Percentiles rank a stretch among this genome's conserved stretches.
Evolutionary conservation across 2,329 filamentous ascomycete species (phyloP).

Genomic region (Uncinocarpus reesii): DNA sequence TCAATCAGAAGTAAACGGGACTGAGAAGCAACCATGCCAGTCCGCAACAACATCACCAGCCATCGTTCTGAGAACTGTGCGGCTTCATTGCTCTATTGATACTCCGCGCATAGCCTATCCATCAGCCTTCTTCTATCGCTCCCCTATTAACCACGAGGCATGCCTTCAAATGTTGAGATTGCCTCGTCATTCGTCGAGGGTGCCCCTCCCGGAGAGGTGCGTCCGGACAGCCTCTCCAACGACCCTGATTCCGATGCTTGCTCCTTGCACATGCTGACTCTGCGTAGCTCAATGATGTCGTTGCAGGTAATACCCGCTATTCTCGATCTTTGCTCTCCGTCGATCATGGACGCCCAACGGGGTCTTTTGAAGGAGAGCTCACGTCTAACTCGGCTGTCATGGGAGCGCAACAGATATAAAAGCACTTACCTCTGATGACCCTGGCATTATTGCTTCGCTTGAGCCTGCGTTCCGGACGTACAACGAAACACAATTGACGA

Average conservation of each 20-base stretch:
- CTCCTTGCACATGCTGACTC: conserved; percentile 22
- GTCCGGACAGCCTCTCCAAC: no score
- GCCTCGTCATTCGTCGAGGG: conserved; percentile 84
- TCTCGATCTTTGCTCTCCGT: not conserved
- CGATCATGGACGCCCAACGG: not conserved
- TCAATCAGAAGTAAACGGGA: no score
- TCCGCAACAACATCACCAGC: no score
- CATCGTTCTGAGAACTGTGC: no score
- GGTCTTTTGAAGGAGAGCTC: not conserved
- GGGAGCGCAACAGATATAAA: conserved; percentile 63
- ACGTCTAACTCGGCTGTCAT: not conserved
- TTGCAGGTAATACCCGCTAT: conserved; percentile 53
- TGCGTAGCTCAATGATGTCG: conserved; percentile 69
- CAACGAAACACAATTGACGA: conserved; percentile 87
- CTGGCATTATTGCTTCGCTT: conserved; percentile 59
- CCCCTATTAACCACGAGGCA: conserved; percentile 16
- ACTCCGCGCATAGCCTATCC: no score
- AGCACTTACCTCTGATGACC: conserved; percentile 61
- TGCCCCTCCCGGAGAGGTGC: conserved; percentile 91
- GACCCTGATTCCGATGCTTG: not conserved
- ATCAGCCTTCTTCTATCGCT: not conserved
- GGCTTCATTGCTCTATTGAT: no score
- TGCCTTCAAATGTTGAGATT: conserved; percentile 46
- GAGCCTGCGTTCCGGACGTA: conserved; percentile 82
- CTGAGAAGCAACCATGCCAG: no score